These are phyloP conservation scores for Cyberlindnera lachancei DNA, from an alignment of 805 yeast genomes.

Conservation along the genomic window DNA sequence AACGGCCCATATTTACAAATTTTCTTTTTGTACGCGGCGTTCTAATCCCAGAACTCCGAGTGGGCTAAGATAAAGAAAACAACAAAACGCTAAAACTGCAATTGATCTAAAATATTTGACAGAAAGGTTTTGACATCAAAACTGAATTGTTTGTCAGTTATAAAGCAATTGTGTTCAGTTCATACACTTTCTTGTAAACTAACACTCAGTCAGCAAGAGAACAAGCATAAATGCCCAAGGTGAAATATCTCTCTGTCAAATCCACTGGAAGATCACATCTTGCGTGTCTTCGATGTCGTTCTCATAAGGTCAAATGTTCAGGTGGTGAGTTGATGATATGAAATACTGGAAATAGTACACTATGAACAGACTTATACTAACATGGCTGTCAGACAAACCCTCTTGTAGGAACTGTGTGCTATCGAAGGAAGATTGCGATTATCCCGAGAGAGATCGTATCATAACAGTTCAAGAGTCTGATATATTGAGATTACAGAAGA, in stretches of 20 bases:
- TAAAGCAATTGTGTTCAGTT: too few species aligned
- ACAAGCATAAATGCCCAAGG: not conserved
- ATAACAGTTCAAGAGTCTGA: slow-evolving; percentile 19
- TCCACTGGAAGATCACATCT: slow-evolving; percentile 14
- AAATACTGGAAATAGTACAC: not conserved
- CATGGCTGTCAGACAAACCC: slow-evolving; percentile 7
- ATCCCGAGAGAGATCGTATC: slow-evolving; percentile 17
- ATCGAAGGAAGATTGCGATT: slow-evolving; percentile 9
- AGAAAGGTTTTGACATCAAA: too few species aligned
- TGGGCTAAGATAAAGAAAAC: too few species aligned
- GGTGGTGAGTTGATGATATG: slow-evolving; percentile 17
- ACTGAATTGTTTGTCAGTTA: too few species aligned
- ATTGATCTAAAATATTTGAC: too few species aligned
- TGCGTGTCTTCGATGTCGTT: slow-evolving; percentile 18
- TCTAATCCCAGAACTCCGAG: too few species aligned
- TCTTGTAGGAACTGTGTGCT: slow-evolving; percentile 16
- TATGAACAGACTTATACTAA: slow-evolving; percentile 1
- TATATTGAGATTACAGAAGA: slow-evolving; percentile 11
- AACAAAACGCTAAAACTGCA: too few species aligned
- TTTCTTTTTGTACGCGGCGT: too few species aligned
- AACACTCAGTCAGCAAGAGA: too few species aligned
- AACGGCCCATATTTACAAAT: too few species aligned
- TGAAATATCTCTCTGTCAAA: slow-evolving; percentile 14
- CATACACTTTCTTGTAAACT: too few species aligned
- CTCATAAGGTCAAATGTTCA: slow-evolving; percentile 20